Conservation (phyloP, 768 basidiomycete genomes). For the Omphalotus guepiniiformis region DNA sequence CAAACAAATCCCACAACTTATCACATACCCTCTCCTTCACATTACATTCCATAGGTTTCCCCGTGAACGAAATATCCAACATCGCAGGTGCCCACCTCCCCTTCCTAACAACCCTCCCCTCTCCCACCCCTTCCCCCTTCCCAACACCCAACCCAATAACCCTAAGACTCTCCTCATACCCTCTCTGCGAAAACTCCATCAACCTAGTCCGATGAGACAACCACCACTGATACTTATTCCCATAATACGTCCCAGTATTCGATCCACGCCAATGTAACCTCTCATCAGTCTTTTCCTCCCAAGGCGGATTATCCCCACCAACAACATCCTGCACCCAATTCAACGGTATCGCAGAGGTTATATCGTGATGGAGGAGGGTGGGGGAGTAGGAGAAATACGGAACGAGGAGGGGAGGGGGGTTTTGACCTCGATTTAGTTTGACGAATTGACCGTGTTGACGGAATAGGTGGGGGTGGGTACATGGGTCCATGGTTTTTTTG, state of each 20-base stretch:
- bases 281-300: constrained; percentile 60
- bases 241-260: constrained; percentile 59
- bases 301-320: constrained; percentile 51
- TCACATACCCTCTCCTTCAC: constrained; percentile 33
- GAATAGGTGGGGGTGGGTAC: constrained; percentile 39
- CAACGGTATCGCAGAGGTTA: constrained; percentile 45
- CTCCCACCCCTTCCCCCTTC: constrained; percentile 26
- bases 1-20: constrained; percentile 40
- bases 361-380: constrained; percentile 50
- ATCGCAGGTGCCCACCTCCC: constrained; percentile 46
- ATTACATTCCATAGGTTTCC: constrained; percentile 38
- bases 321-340: constrained; percentile 41
- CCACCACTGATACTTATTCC: constrained; percentile 38
- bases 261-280: constrained; percentile 70
- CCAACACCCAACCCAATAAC: neutral
- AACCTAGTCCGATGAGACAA: constrained; percentile 47
- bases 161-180: constrained; percentile 13
- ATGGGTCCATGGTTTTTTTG: constrained; percentile 44
- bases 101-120: constrained; percentile 26
- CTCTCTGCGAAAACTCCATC: constrained; percentile 37
- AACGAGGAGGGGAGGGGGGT: constrained; percentile 35
- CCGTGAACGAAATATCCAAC: constrained; percentile 59
- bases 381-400: constrained; percentile 53
- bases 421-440: constrained; percentile 41
- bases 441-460: constrained; percentile 52